Evolutionary conservation across 2,329 filamentous ascomycete genomes (phyloP), one percentile per base, ranked within the genome.

Genomic region (Epichloe scottii): DNA sequence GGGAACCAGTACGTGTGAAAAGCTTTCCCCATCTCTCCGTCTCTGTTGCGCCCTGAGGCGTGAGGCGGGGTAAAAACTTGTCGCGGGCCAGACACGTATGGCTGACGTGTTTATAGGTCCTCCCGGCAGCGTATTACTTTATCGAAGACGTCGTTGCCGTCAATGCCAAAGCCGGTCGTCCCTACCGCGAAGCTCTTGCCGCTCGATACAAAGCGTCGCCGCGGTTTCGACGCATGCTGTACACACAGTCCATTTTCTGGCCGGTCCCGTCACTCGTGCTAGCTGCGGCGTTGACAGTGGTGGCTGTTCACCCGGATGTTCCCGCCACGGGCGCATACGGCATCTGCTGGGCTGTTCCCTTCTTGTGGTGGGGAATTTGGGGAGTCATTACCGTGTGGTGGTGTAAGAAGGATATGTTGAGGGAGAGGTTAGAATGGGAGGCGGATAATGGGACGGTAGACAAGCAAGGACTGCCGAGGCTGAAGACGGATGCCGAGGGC

Each of bases 61-160:
- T 10, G 7, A 30, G 8, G 2, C 7, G 26, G 10, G 30, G 30
- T 30, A 0, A 30, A 30, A 30, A 10, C 2, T 35, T 23, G 11
- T 15, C 17, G 10, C 30, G 15, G 26, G 5, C 11, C 11, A 30
- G 26, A 30, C 8, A 30, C 7, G 26, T 3, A 14, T 5, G 40
- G 42, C 26, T 44, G 26, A 44, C 26, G 12, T 33, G 42, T 17
- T 37, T 5, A 0, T 0, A 69, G 61, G 76, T 84, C 52, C 72
- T 76, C 3, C 82, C 82, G 0, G 75, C 78, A 2, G 72, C 78
- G 2, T 82, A 83, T 57, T 82, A 82, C 47, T 71, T 85, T 33
- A 77, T 85, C 26, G 82, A 86, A 63, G 82, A 86, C 58, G 73
- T 84, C 23, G 74, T 84, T 14, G 81, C 79, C 4, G 82, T 86